Evolutionary conservation across 1,284 basidiomycete genomes (phyloP).

Genomic region (Agaricales sp.): DNA sequence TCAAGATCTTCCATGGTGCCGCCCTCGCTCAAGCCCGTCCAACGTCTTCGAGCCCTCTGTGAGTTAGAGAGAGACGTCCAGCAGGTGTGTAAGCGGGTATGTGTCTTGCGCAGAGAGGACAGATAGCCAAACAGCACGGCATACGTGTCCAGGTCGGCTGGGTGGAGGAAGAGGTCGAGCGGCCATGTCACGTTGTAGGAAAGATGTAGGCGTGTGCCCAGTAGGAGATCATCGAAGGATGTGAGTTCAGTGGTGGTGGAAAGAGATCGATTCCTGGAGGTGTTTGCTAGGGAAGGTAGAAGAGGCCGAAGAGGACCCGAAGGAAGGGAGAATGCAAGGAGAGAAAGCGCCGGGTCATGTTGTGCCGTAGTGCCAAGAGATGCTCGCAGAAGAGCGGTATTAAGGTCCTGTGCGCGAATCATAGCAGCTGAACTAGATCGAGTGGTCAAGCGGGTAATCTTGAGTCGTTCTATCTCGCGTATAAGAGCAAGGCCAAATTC

Average conservation of each 20-base stretch:
- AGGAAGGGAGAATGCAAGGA: constrained; percentile 65
- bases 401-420: constrained; percentile 81
- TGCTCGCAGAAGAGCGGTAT: constrained; percentile 71
- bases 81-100: constrained; percentile 66
- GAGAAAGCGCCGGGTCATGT: constrained; percentile 62
- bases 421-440: constrained; percentile 55
- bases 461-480: constrained; percentile 72
- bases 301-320: constrained; percentile 71
- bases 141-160: constrained; percentile 66
- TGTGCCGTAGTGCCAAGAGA: constrained; percentile 81
- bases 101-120: constrained; percentile 74
- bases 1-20: constrained; percentile 65
- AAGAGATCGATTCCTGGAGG: constrained; percentile 22
- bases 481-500: constrained; percentile 78
- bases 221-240: constrained; percentile 64
- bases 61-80: constrained; percentile 80
- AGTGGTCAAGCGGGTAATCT: constrained; percentile 61
- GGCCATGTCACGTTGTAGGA: constrained; percentile 75
- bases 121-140: constrained; percentile 75
- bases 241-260: constrained; percentile 20
- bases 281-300: constrained; percentile 51
- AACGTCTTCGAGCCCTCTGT: constrained; percentile 70
- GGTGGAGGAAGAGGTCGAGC: constrained; percentile 79
- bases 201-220: constrained; percentile 69
- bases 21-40: constrained; percentile 82